phyloP scores from a whole-genome alignment of 2,329 filamentous ascomycete genomes.

The Fusarium penzigii region DNA sequence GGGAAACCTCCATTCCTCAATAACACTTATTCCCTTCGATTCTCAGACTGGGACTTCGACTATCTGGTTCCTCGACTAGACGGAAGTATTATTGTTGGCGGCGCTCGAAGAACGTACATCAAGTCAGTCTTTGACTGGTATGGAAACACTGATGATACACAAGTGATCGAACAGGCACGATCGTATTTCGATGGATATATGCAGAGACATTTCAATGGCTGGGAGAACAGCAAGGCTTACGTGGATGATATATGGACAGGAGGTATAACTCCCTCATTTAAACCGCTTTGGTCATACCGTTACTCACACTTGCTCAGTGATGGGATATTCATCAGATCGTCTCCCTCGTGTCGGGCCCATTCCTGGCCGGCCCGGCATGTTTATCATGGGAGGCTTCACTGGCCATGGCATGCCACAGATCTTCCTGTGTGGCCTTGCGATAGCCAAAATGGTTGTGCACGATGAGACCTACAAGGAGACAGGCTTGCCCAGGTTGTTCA shows the following conservation, averaged over 20 bases:
- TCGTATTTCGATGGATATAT: too few relatives aligned
- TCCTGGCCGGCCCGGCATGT: conserved; percentile 38
- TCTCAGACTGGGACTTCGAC: background rate
- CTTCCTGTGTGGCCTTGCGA: conserved; percentile 32
- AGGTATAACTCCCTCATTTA: too few relatives aligned
- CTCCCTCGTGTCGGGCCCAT: conserved; percentile 46
- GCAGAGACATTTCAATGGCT: too few relatives aligned
- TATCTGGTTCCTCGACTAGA: conserved; percentile 6
- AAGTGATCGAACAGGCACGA: background rate
- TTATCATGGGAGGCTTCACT: conserved; percentile 50
- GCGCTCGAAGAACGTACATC: conserved; percentile 2
- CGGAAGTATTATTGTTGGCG: conserved; percentile 7
- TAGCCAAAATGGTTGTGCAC: too few relatives aligned
- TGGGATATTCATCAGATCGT: conserved; percentile 44
- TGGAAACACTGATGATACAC: conserved; percentile 1
- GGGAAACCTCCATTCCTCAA: background rate
- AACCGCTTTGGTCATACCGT: background rate
- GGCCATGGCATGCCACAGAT: conserved; percentile 54
- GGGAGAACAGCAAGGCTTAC: too few relatives aligned
- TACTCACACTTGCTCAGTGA: conserved; percentile 29
- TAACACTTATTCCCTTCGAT: conserved; percentile 2
- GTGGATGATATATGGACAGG: too few relatives aligned
- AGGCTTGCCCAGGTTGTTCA: too few relatives aligned
- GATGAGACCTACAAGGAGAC: too few relatives aligned
- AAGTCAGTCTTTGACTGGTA: conserved; percentile 1